A percentile compares a stretch with the other conserved stretches of the same genome.
Conservation (phyloP, 2,329 filamentous ascomycete species). For the Madurella mycetomatis region DNA sequence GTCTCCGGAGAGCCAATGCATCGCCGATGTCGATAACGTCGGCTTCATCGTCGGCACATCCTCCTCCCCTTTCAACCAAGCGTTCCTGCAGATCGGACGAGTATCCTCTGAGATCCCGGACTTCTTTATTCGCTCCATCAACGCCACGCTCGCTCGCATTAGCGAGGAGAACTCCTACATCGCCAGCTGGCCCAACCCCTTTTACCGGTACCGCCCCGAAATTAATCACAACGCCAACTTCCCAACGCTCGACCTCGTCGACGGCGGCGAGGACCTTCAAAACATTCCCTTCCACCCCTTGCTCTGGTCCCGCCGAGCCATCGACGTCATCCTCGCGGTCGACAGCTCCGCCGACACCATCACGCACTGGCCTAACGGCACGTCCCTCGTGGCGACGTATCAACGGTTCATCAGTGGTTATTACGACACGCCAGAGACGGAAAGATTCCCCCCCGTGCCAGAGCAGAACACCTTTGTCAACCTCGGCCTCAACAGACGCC, state of each 20-base stretch:
- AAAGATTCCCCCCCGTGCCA: constrained; percentile 55
- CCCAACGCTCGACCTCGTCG: constrained; percentile 40
- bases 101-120: constrained; percentile 36
- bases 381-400: constrained; percentile 54
- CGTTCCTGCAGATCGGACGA: constrained; percentile 60
- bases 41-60: constrained; percentile 87
- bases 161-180: constrained; percentile 47
- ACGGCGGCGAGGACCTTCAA: constrained; percentile 46
- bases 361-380: constrained; percentile 55
- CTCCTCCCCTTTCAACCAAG: constrained; percentile 76
- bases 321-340: constrained; percentile 60
- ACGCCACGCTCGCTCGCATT: constrained; percentile 49
- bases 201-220: constrained; percentile 46
- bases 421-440: constrained; percentile 31
- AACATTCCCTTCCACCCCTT: constrained; percentile 50
- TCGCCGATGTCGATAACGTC: constrained; percentile 74
- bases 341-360: constrained; percentile 60
- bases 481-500: constrained; percentile 54
- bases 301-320: constrained; percentile 43
- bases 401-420: constrained; percentile 40
- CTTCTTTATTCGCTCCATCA: constrained; percentile 48
- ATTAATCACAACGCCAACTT: constrained; percentile 34
- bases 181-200: constrained; percentile 58
- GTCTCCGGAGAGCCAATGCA: constrained; percentile 53
- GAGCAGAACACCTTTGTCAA: constrained; percentile 51